Evolutionary conservation across 2,329 filamentous ascomycete species (phyloP).

Genomic region (Aspergillus sp.): DNA sequence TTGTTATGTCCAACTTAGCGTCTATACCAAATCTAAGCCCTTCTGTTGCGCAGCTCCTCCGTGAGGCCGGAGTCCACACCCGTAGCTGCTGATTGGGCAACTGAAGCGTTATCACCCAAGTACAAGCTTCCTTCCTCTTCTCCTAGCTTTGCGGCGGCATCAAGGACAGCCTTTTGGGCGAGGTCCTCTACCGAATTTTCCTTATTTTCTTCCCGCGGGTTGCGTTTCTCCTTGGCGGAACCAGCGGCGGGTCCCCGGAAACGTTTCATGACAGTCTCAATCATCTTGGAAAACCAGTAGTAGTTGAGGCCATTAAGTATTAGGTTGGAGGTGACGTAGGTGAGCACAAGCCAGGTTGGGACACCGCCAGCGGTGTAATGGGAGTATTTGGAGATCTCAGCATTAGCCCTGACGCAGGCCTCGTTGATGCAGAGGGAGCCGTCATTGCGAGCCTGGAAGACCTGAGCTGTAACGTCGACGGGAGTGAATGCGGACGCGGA

Average conservation of each 20-base stretch:
- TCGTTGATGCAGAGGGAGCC: constrained; percentile 43
- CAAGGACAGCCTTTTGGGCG: constrained; percentile 40
- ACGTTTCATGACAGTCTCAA: constrained; percentile 65
- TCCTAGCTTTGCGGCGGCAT: constrained; percentile 37
- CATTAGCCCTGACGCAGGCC: constrained; percentile 45
- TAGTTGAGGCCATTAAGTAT: constrained; percentile 67
- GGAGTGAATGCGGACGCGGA: constrained; percentile 32
- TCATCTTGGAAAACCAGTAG: constrained; percentile 72
- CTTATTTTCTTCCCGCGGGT: constrained; percentile 17
- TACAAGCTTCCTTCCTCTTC: constrained; percentile 36
- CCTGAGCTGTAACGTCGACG: constrained; percentile 36
- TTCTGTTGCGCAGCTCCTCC: constrained; percentile 73
- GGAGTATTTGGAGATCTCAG: constrained; percentile 56
- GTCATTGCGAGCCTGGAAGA: constrained; percentile 42
- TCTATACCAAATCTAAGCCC: constrained; percentile 19
- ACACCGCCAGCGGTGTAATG: constrained; percentile 45
- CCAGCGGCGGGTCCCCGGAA: constrained; percentile 51
- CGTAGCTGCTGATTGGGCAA: constrained; percentile 26
- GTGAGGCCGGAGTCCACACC: constrained; percentile 73
- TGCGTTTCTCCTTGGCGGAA: constrained; percentile 25
- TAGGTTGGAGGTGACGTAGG: constrained; percentile 63
- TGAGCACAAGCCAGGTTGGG: constrained; percentile 63
- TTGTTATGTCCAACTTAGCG: background rate
- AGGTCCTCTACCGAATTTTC: constrained; percentile 29
- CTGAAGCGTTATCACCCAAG: constrained; percentile 29